Evolutionary conservation across 345 rosid genomes (phyloP).

Genomic region (Ceriops tagal): DNA sequence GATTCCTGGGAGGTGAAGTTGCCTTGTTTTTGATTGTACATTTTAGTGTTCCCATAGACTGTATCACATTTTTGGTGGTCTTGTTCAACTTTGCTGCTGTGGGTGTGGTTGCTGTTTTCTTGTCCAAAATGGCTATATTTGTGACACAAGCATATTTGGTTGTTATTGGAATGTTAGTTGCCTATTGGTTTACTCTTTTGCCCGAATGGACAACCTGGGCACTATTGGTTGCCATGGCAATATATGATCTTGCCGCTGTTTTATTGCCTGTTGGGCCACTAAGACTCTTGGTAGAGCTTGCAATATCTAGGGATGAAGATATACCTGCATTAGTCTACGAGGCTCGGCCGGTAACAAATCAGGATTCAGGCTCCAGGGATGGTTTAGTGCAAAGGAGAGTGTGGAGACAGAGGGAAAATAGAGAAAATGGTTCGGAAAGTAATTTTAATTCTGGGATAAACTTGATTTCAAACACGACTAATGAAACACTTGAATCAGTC

Average conservation of each 20-base stretch:
- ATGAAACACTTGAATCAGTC: conserved; percentile 13
- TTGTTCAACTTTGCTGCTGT: conserved; percentile 73
- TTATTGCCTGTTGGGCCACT: conserved; percentile 87
- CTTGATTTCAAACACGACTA: conserved; percentile 17
- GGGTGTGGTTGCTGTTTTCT: conserved; percentile 83
- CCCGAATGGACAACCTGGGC: conserved; percentile 98
- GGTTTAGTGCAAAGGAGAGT: conserved; percentile 50
- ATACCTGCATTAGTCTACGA: conserved; percentile 92
- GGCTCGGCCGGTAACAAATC: conserved; percentile 65
- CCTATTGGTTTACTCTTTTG: conserved; percentile 83
- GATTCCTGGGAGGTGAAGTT: conserved; percentile 75
- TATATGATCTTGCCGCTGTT: conserved; percentile 93
- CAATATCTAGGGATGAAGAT: conserved; percentile 93
- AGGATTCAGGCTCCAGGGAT: conserved; percentile 29
- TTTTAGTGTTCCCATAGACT: conserved; percentile 59
- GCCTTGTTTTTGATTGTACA: conserved; percentile 46
- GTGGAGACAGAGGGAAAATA: conserved; percentile 63
- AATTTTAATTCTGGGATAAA: conserved; percentile 9
- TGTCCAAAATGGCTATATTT: conserved; percentile 83
- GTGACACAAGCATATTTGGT: conserved; percentile 82
- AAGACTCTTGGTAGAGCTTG: conserved; percentile 87
- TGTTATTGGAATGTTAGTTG: conserved; percentile 76
- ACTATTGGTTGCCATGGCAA: conserved; percentile 70
- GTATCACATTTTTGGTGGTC: conserved; percentile 52
- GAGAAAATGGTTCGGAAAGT: conserved; percentile 17